Base-by-base conservation (phyloP, 2,329 filamentous ascomycete species). In the Colletotrichum orchidophilum region DNA sequence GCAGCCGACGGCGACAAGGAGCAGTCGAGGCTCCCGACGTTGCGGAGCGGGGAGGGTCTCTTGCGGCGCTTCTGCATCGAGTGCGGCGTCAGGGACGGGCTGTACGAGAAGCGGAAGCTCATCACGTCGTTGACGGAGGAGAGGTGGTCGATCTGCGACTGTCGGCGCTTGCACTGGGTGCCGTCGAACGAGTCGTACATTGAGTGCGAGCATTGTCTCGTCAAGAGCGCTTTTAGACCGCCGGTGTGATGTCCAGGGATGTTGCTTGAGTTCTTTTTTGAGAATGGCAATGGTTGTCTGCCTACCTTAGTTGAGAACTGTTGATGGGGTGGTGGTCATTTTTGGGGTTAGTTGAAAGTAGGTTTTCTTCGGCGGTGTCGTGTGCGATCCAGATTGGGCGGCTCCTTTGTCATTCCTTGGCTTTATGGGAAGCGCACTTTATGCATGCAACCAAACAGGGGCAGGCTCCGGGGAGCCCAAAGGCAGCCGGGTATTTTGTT, bases 11-110 rank as follows among this genome's bases (percentile, higher is more conserved):
- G 12, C 5, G 35, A 50, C n/a, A 11, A 24, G 12, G 59, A 62
- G 8, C 39, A 27, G 50, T 27, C 50, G 50, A 53, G 24, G 15
- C 33, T 39, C 13, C 29, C 24, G 13, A 31, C 2, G 3, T 11
- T 42, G 21, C 59, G 54, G n/a, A 80, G 81, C 24, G 58, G 24
- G 73, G 46, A 29, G 2, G 7, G 31, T 12, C 76, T 61, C 12
- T 76, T 84, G 8, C 80, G 82, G 8, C 78, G 82, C 26, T 84
- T 83, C 72, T 84, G 82, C 72, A 81, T 84, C 61, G 80, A 80
- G 24, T 84, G 82, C 55, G 82, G 82, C n/a, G 78, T 84, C 55
- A 75, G 75, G 27, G 73, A 78, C 26, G 82, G 81, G 2, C 74
- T 84, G 8, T 80, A 84, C 62, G 77, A 75, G 3, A 79, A 82